A percentile compares a stretch with the other conserved stretches of the same genome.
Evolutionary conservation across 257 asterid genomes (phyloP).

Genomic region (Echites panduratus): DNA sequence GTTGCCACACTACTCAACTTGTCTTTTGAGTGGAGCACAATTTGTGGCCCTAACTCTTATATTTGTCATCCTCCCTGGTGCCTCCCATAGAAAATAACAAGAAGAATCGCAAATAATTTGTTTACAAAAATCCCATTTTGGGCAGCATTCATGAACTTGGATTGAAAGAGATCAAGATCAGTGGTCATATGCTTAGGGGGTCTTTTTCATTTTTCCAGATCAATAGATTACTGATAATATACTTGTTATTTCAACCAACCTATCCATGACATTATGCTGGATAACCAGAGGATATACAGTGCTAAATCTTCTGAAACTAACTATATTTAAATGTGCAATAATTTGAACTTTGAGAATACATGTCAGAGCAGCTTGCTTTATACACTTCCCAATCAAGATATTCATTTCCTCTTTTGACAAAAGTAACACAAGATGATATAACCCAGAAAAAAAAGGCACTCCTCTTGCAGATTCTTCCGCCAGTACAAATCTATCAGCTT

Average conservation of each 20-base stretch:
- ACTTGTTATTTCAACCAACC: not conserved
- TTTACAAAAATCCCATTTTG: not conserved
- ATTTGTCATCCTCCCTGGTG: not conserved
- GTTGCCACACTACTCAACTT: not conserved
- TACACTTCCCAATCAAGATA: conserved; percentile 3
- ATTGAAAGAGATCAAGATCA: not conserved
- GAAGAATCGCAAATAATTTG: not conserved
- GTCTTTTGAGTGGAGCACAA: not conserved
- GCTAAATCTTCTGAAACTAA: not conserved
- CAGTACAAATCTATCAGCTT: conserved; percentile 2
- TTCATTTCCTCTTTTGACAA: not conserved
- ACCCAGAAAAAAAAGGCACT: not conserved
- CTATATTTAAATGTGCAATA: not conserved
- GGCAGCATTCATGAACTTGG: not conserved
- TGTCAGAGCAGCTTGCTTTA: not conserved
- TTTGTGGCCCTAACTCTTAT: not conserved
- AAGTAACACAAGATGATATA: not conserved
- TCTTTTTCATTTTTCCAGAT: not conserved
- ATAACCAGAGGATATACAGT: not conserved
- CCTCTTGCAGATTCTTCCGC: not conserved
- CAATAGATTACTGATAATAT: not conserved
- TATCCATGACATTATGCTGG: not conserved
- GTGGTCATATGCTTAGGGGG: not conserved
- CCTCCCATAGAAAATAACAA: not conserved
- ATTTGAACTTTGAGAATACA: not conserved